These are phyloP conservation scores for Trichaptum fuscoviolaceum DNA, from an alignment of 768 basidiomycete species.

Conservation along the genomic window DNA sequence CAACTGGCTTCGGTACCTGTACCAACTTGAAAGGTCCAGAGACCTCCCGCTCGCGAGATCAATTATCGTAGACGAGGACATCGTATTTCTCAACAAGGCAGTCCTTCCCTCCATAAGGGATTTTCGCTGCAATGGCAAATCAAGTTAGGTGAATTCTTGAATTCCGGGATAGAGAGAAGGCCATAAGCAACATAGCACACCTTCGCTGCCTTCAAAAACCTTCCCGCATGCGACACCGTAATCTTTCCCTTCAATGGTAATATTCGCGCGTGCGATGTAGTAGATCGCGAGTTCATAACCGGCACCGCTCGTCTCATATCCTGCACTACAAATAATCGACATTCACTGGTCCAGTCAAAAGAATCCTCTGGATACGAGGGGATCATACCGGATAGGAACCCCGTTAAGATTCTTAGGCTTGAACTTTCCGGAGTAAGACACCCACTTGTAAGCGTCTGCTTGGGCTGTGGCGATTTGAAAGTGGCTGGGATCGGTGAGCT, in stretches of 20 bases:
- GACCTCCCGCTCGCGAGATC: too few relatives aligned
- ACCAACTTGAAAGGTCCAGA: too few relatives aligned
- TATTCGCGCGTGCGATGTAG: not conserved
- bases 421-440: not conserved
- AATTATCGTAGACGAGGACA: not conserved
- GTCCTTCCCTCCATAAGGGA: not conserved
- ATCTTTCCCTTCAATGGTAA: not conserved
- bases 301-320: not conserved
- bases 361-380: too few relatives aligned
- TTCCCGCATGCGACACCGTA: not conserved
- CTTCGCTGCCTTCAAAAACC: not conserved
- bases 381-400: not conserved
- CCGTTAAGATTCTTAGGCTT: not conserved
- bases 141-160: not conserved
- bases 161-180: not conserved
- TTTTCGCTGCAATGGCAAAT: not conserved
- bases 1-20: too few relatives aligned
- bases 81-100: not conserved
- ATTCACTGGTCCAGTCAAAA: not conserved
- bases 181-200: not conserved
- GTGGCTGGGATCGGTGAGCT: not conserved
- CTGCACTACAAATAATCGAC: not conserved
- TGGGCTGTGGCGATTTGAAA: not conserved
- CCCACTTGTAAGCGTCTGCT: not conserved
- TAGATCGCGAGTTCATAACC: not conserved